A percentile compares a stretch with the other conserved stretches of the same genome.
These are phyloP conservation scores for Phialophora tarda DNA, from an alignment of 2,329 filamentous ascomycete species.

Conservation along the genomic window DNA sequence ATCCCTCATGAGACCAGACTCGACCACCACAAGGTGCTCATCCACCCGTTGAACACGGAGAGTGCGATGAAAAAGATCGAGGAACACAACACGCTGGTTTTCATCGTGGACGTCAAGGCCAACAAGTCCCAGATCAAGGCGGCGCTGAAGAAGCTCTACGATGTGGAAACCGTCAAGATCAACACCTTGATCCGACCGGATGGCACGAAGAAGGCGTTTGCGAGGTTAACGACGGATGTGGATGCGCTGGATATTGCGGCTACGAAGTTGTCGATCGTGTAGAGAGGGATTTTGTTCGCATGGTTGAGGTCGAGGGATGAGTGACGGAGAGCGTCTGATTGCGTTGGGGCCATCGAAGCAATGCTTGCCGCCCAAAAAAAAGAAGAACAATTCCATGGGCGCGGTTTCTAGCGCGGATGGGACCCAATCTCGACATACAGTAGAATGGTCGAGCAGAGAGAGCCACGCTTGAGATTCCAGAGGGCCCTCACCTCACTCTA, in stretches of 20 bases:
- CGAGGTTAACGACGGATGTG: conserved; percentile 91
- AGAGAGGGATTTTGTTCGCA: conserved; percentile 46
- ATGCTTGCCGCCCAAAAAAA: not conserved
- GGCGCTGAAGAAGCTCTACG: conserved; percentile 98
- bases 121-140: conserved; percentile 99
- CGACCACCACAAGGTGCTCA: conserved; percentile 96
- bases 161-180: conserved; percentile 97
- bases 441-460: conserved; percentile 43
- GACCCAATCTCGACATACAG: conserved; percentile 11
- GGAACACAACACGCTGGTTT: conserved; percentile 99
- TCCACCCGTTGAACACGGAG: conserved; percentile 99
- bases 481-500: not conserved
- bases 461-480: conserved; percentile 29
- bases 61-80: conserved; percentile 99
- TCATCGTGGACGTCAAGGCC: conserved; percentile 95
- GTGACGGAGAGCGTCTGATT: not conserved
- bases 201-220: conserved; percentile 98
- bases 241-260: conserved; percentile 99
- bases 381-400: not conserved
- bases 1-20: conserved; percentile 87
- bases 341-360: not conserved
- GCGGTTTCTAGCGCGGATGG: not conserved
- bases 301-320: conserved; percentile 3
- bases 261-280: conserved; percentile 98
- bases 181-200: conserved; percentile 98